phyloP scores from a whole-genome alignment of 257 asterid species.

The Dorcoceras hygrometricum region DNA sequence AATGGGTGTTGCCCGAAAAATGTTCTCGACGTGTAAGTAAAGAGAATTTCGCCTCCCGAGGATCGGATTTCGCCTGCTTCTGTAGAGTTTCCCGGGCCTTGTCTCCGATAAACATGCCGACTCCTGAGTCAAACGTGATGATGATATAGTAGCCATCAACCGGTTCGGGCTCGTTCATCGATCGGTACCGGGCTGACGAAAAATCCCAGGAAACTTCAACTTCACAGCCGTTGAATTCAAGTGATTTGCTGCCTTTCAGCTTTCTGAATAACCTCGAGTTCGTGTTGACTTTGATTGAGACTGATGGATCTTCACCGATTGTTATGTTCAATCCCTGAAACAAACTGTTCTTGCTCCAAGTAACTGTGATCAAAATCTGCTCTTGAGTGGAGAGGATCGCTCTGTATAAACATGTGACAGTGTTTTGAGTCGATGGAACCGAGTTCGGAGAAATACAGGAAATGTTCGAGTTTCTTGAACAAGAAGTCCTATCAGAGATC shows the following conservation, averaged over 20 bases:
- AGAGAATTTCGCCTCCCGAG: conserved; percentile 33
- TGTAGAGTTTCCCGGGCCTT: conserved; percentile 37
- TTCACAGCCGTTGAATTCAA: conserved; percentile 32
- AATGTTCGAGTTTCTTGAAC: conserved; percentile 44
- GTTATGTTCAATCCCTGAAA: conserved; percentile 45
- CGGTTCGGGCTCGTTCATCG: conserved; percentile 61
- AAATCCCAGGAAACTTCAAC: conserved; percentile 72
- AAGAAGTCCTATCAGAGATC: conserved; percentile 56
- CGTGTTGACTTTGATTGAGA: conserved; percentile 51
- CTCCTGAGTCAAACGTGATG: conserved; percentile 53
- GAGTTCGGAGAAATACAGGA: conserved; percentile 47
- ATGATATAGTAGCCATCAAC: conserved; percentile 53
- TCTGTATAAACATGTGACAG: conserved; percentile 54
- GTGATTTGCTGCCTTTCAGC: conserved; percentile 46
- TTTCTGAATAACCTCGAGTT: conserved; percentile 59
- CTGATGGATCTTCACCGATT: conserved; percentile 44
- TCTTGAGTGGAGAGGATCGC: conserved; percentile 41
- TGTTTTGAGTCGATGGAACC: conserved; percentile 52
- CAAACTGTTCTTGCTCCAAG: conserved; percentile 54
- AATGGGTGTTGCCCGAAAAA: conserved; percentile 59
- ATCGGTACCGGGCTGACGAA: conserved; percentile 55
- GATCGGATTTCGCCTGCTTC: conserved; percentile 19
- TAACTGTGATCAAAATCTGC: conserved; percentile 43
- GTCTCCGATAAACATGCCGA: conserved; percentile 53
- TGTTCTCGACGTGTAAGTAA: conserved; percentile 70